A percentile compares a stretch with the other conserved stretches of the same genome.
Conservation (phyloP, 345 rosid genomes). For the Populus tremula region DNA sequence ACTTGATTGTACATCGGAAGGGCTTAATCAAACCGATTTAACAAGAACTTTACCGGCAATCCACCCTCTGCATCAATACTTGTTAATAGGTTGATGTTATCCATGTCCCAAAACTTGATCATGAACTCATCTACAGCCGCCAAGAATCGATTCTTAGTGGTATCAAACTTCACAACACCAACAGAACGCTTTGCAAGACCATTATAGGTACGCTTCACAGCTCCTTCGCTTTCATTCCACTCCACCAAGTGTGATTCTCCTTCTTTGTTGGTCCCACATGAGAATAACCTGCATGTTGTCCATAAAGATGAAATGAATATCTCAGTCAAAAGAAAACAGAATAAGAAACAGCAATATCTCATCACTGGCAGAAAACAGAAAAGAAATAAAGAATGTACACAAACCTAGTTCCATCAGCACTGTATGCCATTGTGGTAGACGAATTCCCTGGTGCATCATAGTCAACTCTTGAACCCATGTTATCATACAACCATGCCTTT, state of each 20-base stretch:
- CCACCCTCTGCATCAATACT: constrained; percentile 80
- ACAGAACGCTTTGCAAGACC: constrained; percentile 72
- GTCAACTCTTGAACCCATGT: constrained; percentile 69
- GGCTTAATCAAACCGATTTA: constrained; percentile 9
- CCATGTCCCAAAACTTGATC: constrained; percentile 88
- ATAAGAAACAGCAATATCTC: constrained; percentile 6
- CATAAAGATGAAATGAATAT: constrained; percentile 15
- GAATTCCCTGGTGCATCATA: constrained; percentile 80
- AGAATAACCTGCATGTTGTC: constrained; percentile 52
- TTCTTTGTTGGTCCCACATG: constrained; percentile 79
- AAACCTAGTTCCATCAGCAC: constrained; percentile 84
- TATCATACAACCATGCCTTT: constrained; percentile 83
- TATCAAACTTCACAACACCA: constrained; percentile 82
- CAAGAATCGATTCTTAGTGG: constrained; percentile 70
- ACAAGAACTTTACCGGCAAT: constrained; percentile 50
- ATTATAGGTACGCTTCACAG: constrained; percentile 53
- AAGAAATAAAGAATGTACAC: constrained; percentile 7
- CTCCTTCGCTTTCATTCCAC: constrained; percentile 89
- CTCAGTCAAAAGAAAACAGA: constrained; percentile 4
- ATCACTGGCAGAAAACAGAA: constrained; percentile 4
- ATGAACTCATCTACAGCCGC: constrained; percentile 82
- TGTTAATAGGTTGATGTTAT: constrained; percentile 48
- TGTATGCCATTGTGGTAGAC: constrained; percentile 71
- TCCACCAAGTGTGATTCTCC: constrained; percentile 80
- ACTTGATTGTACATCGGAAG: neutral